phyloP scores from a whole-genome alignment of 2,329 filamentous ascomycete species.

The Sphaerostilbella broomeana region DNA sequence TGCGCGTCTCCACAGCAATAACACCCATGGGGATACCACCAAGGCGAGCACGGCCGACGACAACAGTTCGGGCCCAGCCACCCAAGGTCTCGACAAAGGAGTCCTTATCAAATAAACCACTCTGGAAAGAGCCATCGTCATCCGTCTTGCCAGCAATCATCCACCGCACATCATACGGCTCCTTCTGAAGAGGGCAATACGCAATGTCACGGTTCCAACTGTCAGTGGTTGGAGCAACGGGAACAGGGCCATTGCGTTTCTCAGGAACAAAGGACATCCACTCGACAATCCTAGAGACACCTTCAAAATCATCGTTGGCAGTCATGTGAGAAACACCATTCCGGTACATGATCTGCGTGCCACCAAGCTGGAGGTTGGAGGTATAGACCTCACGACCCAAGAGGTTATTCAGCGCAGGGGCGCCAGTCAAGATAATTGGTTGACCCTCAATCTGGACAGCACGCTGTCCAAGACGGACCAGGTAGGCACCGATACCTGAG shows the following conservation, averaged over 20 bases:
- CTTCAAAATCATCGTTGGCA: constrained; percentile 93
- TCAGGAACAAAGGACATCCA: constrained; percentile 98
- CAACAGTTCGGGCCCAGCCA: constrained; percentile 94
- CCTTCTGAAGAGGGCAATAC: constrained; percentile 75
- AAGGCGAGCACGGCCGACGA: constrained; percentile 90
- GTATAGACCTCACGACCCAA: constrained; percentile 98
- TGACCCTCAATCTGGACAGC: constrained; percentile 98
- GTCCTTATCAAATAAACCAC: constrained; percentile 91
- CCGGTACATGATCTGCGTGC: constrained; percentile 99
- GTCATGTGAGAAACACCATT: constrained; percentile 99
- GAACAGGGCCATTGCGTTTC: constrained; percentile 86
- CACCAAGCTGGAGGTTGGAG: constrained; percentile 96
- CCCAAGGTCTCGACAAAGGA: constrained; percentile 96
- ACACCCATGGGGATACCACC: constrained; percentile 98
- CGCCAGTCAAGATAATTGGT: constrained; percentile 97
- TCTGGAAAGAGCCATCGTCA: constrained; percentile 62
- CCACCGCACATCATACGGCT: constrained; percentile 88
- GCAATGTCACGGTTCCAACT: constrained; percentile 88
- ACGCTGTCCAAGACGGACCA: constrained; percentile 95
- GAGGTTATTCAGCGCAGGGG: constrained; percentile 94
- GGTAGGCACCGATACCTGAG: constrained; percentile 88
- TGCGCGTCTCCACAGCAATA: constrained; percentile 91
- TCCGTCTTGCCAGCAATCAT: constrained; percentile 84
- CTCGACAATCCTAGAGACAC: constrained; percentile 94
- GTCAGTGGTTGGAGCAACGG: constrained; percentile 81